These are phyloP conservation scores for Suhomyces xylopsoci DNA, from an alignment of 805 yeast species.

Conservation along the genomic window DNA sequence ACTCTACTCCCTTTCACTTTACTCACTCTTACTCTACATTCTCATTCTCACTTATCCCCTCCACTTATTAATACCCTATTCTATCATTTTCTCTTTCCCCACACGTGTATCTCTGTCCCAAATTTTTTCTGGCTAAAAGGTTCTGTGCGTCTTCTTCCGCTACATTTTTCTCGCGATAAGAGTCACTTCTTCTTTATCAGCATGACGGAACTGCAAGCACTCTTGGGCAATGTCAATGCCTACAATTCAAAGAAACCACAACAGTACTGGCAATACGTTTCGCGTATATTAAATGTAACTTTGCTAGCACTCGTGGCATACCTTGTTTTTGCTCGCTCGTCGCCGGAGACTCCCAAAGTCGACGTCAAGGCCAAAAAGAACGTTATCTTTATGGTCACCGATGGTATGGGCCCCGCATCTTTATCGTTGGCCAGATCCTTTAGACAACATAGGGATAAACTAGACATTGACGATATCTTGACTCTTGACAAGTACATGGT, in stretches of 20 bases:
- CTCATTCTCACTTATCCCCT: too few relatives aligned
- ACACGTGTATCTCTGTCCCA: not conserved
- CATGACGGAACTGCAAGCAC: conserved; percentile 9
- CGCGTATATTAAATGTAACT: conserved; percentile 2
- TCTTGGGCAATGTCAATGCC: conserved; percentile 9
- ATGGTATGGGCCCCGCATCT: conserved; percentile 95
- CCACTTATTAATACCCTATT: too few relatives aligned
- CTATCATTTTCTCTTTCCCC: too few relatives aligned
- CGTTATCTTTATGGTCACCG: conserved; percentile 84
- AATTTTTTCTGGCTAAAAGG: too few relatives aligned
- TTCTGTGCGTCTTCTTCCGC: not conserved
- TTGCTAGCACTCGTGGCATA: conserved; percentile 3
- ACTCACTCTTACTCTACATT: too few relatives aligned
- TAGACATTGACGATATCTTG: conserved; percentile 55
- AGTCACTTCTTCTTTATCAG: not conserved
- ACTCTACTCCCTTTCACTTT: too few relatives aligned
- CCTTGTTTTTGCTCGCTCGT: conserved; percentile 1
- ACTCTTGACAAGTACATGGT: conserved; percentile 65
- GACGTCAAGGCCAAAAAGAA: conserved; percentile 51
- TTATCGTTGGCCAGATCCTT: conserved; percentile 75
- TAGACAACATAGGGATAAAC: conserved; percentile 56
- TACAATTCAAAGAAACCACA: conserved; percentile 8
- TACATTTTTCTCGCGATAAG: not conserved
- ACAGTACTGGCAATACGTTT: not conserved
- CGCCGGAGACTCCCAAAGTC: conserved; percentile 1